phyloP scores from a whole-genome alignment of 202 grass and related monocot genomes.

The Hordeum pubiflorum region DNA sequence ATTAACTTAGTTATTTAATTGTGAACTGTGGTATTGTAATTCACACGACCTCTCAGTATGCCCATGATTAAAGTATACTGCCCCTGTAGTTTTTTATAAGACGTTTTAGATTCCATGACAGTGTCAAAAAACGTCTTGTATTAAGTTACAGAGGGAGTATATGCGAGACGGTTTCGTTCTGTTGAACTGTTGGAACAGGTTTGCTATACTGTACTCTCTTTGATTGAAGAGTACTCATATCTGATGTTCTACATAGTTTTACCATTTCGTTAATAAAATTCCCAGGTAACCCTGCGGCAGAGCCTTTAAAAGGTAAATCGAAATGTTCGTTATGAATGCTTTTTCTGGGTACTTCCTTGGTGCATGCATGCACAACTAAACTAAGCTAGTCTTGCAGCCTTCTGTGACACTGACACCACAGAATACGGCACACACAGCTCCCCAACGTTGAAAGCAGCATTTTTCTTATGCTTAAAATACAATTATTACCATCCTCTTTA shows the following conservation, averaged over 20 bases:
- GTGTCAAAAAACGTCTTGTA: too few relatives aligned
- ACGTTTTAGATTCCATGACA: too few relatives aligned
- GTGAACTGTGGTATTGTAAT: background rate
- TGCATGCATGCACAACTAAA: conserved; percentile 33
- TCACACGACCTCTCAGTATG: background rate
- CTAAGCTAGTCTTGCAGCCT: conserved; percentile 21
- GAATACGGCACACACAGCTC: conserved; percentile 28
- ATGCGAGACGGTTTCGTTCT: background rate
- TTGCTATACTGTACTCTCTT: background rate
- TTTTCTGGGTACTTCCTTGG: conserved; percentile 26
- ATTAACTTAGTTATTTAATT: background rate
- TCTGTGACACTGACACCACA: conserved; percentile 38
- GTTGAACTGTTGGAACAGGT: background rate
- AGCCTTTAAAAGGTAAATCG: conserved; percentile 13
- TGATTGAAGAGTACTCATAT: background rate
- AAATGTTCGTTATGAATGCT: background rate
- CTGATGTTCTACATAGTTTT: background rate
- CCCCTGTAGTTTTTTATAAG: too few relatives aligned
- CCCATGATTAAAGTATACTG: too few relatives aligned
- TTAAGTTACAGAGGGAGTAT: background rate
- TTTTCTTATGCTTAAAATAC: background rate
- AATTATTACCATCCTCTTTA: background rate
- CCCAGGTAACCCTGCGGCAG: background rate
- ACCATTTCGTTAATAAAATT: background rate
- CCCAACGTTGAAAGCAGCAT: conserved; percentile 8